Conservation (phyloP, 768 basidiomycete genomes). For the Tremella yokohamensis region DNA sequence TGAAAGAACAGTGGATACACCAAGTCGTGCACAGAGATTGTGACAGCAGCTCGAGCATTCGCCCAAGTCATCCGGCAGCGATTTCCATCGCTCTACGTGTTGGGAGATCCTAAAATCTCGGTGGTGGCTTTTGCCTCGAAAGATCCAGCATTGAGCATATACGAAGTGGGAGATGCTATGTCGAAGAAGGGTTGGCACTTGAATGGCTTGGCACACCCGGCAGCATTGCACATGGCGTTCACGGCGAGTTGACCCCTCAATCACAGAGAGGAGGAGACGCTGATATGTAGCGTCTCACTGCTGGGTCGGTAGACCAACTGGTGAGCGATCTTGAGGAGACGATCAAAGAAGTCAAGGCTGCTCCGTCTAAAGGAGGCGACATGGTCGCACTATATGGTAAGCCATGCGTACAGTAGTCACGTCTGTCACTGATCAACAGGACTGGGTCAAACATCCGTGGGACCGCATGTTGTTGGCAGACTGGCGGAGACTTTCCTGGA, state of each 20-base stretch:
- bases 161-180: conserved; percentile 90
- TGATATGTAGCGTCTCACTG: conserved; percentile 66
- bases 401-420: conserved; percentile 12
- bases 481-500: conserved; percentile 78
- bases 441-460: conserved; percentile 76
- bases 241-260: conserved; percentile 61
- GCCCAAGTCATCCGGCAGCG: conserved; percentile 57
- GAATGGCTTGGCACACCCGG: conserved; percentile 72
- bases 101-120: conserved; percentile 84
- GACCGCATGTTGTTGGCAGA: conserved; percentile 72
- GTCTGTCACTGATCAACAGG: conserved; percentile 56
- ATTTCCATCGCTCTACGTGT: conserved; percentile 67
- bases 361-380: conserved; percentile 53
- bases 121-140: conserved; percentile 79
- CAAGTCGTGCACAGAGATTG: conserved; percentile 76
- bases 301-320: conserved; percentile 69
- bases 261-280: conserved; percentile 2
- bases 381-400: conserved; percentile 90
- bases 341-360: conserved; percentile 67
- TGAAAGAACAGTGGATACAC: conserved; percentile 68
- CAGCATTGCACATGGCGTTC: conserved; percentile 83
- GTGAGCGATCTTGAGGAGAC: conserved; percentile 77
- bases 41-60: conserved; percentile 68
- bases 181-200: conserved; percentile 82
- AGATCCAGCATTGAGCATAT: conserved; percentile 61